These are phyloP conservation scores for Aphanoascus verrucosus DNA, from an alignment of 2,329 filamentous ascomycete genomes.

Conservation along the genomic window DNA sequence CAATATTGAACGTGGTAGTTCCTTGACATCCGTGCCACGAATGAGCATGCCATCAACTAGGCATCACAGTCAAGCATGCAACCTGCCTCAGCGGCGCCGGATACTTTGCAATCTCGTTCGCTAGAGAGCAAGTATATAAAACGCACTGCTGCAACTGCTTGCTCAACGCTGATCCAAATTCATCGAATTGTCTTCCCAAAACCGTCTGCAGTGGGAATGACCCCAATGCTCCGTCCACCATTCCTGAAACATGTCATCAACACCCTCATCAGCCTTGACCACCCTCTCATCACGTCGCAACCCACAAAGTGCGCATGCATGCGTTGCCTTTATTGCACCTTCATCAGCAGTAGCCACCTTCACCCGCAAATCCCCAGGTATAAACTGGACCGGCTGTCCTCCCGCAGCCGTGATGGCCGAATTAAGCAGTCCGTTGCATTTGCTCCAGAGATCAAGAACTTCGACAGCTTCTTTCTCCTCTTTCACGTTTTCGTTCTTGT, in stretches of 20 bases:
- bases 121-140: too few relatives aligned
- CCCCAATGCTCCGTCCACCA: conserved; percentile 94
- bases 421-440: conserved; percentile 62
- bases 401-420: conserved; percentile 43
- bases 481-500: conserved; percentile 68
- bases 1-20: too few relatives aligned
- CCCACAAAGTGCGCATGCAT: conserved; percentile 75
- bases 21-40: too few relatives aligned
- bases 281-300: conserved; percentile 79
- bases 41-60: too few relatives aligned
- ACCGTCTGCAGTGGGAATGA: conserved; percentile 66
- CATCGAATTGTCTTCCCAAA: conserved; percentile 70
- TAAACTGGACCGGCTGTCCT: conserved; percentile 50
- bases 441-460: conserved; percentile 62
- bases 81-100: too few relatives aligned
- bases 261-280: conserved; percentile 58
- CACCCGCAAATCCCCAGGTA: conserved; percentile 58
- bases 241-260: conserved; percentile 88
- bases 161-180: conserved; percentile 55
- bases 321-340: conserved; percentile 61
- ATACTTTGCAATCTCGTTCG: too few relatives aligned
- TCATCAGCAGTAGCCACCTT: conserved; percentile 50
- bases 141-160: not conserved
- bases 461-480: conserved; percentile 80
- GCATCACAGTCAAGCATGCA: too few relatives aligned